Conservation (phyloP, 176 grass and related monocot species). For the Echinochloa phyllopogon region DNA sequence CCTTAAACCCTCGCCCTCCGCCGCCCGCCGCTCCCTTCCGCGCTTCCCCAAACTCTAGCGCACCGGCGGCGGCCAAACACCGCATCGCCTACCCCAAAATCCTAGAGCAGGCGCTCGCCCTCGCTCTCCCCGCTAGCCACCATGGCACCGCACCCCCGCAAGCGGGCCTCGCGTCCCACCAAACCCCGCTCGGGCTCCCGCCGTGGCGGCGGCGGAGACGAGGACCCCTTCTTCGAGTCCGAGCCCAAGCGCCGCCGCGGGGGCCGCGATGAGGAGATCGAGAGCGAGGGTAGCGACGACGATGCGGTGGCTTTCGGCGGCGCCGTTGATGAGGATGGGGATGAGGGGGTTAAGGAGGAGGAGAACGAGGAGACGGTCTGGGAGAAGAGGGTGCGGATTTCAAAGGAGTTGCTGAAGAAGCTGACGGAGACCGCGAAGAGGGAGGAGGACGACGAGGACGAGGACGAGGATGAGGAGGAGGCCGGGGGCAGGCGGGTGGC, state of each 20-base stretch:
- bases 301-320: constrained; percentile 30
- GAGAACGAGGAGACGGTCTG: constrained; percentile 69
- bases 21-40: constrained; percentile 15
- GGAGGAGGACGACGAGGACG: constrained; percentile 56
- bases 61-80: background rate
- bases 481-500: constrained; percentile 54
- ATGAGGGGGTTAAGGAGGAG: constrained; percentile 36
- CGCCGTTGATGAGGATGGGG: constrained; percentile 30
- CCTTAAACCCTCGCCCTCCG: constrained; percentile 44
- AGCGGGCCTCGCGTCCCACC: constrained; percentile 43
- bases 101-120: background rate
- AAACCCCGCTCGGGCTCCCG: constrained; percentile 36
- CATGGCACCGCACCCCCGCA: constrained; percentile 54
- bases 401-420: constrained; percentile 67
- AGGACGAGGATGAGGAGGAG: constrained; percentile 49
- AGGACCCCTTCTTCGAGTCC: constrained; percentile 84
- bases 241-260: constrained; percentile 56
- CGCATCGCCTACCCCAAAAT: background rate
- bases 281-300: constrained; percentile 68
- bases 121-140: background rate
- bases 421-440: constrained; percentile 54
- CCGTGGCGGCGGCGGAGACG: constrained; percentile 38
- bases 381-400: constrained; percentile 81
- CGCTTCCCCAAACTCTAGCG: background rate
- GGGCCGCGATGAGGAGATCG: constrained; percentile 59